phyloP scores from a whole-genome alignment of 2,329 filamentous ascomycete genomes.

The Aspergillus quadrilineatus region DNA sequence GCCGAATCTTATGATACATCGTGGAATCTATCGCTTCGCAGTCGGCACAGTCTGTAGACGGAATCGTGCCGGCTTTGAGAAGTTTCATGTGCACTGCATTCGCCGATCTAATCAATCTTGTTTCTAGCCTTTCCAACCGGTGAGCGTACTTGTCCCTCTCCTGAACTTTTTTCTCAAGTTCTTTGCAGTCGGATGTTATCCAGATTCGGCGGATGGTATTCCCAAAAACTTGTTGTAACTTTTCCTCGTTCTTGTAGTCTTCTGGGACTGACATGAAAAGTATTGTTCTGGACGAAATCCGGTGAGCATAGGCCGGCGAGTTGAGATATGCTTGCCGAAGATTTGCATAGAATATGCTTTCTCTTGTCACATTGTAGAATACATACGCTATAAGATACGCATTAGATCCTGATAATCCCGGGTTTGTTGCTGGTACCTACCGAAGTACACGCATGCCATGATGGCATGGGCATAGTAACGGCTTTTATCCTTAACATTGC shows the following conservation, averaged over 20 bases:
- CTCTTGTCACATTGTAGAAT: slow-evolving; percentile 80
- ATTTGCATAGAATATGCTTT: slow-evolving; percentile 88
- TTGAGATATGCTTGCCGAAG: slow-evolving; percentile 87
- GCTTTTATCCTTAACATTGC: slow-evolving; percentile 65
- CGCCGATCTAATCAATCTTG: slow-evolving; percentile 75
- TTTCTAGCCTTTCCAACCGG: slow-evolving; percentile 82
- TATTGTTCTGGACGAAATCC: slow-evolving; percentile 84
- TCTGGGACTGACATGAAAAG: slow-evolving; percentile 83
- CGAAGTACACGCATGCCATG: slow-evolving; percentile 69
- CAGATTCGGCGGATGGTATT: slow-evolving; percentile 77
- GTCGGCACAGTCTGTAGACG: slow-evolving; percentile 27
- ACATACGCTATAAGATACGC: slow-evolving; percentile 60
- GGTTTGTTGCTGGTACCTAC: background rate
- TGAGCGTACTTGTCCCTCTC: slow-evolving; percentile 75
- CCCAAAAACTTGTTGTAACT: slow-evolving; percentile 76
- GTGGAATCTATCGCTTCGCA: slow-evolving; percentile 29
- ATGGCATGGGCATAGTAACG: slow-evolving; percentile 77
- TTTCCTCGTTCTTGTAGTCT: slow-evolving; percentile 71
- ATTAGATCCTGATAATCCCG: background rate
- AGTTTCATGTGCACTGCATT: slow-evolving; percentile 69
- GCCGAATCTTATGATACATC: slow-evolving; percentile 47
- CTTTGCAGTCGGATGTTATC: slow-evolving; percentile 74
- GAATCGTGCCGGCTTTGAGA: slow-evolving; percentile 35
- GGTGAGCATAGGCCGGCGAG: slow-evolving; percentile 76
- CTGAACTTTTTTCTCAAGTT: slow-evolving; percentile 74